These are phyloP conservation scores for Hortiboletus rubellus DNA, from an alignment of 1,284 basidiomycete genomes.

Conservation along the genomic window DNA sequence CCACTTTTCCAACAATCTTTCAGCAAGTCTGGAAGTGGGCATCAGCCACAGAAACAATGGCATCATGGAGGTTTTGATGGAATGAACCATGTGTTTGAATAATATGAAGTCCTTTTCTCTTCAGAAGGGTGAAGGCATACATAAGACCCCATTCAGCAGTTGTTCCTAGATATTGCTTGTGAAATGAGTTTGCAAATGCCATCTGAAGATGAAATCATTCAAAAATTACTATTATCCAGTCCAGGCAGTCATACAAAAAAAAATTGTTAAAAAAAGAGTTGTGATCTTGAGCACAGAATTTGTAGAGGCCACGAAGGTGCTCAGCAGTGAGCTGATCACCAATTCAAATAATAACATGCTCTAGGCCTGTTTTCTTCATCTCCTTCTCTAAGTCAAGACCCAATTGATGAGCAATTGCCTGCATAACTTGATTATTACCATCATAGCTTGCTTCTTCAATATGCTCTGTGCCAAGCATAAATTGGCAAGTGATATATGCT, in stretches of 20 bases:
- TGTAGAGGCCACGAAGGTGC: slow-evolving; percentile 19
- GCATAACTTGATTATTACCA: no score
- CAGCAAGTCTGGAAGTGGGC: slow-evolving; percentile 4
- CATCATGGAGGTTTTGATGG: slow-evolving; percentile 9
- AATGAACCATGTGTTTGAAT: slow-evolving; percentile 4
- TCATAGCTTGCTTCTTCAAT: slow-evolving; percentile 41
- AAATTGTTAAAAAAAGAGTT: no score
- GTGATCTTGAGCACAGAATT: slow-evolving; percentile 16
- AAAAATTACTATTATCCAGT: slow-evolving; percentile 14
- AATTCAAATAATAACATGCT: slow-evolving; percentile 4
- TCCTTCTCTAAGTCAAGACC: no score
- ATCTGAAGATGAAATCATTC: slow-evolving; percentile 22
- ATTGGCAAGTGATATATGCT: no score
- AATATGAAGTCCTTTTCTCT: slow-evolving; percentile 15
- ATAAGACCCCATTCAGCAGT: slow-evolving; percentile 11
- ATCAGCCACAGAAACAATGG: slow-evolving; percentile 1
- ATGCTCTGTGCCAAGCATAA: slow-evolving; percentile 29
- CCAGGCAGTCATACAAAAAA: slow-evolving; percentile 22
- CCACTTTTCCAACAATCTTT: not conserved
- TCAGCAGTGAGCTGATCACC: slow-evolving; percentile 31
- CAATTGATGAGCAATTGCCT: no score
- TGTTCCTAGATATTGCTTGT: slow-evolving; percentile 23
- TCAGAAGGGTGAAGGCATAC: slow-evolving; percentile 14
- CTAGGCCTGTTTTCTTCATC: slow-evolving; percentile 1
- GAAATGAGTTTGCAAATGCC: slow-evolving; percentile 16